Percentiles rank a stretch among this genome's conserved stretches.
These are phyloP conservation scores for Rhodotorula kratochvilovae DNA, from an alignment of 768 basidiomycete genomes.

Conservation along the genomic window DNA sequence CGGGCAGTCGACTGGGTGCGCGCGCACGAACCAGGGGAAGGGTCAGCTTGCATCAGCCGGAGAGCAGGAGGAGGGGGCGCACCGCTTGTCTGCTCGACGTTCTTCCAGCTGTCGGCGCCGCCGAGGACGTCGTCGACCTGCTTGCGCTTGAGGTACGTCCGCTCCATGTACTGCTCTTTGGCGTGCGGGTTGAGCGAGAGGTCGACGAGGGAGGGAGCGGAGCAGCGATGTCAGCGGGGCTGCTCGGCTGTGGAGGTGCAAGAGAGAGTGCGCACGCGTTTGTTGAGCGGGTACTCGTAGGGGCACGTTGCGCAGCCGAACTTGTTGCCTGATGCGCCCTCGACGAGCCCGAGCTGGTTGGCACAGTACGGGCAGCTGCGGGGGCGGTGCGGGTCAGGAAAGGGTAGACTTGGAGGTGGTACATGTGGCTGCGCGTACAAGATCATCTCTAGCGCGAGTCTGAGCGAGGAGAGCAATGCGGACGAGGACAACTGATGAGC, in stretches of 20 bases:
- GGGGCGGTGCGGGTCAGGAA: not conserved
- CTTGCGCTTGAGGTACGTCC: slow-evolving; percentile 88
- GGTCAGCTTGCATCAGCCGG: not conserved
- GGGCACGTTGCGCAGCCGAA: slow-evolving; percentile 92
- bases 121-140: slow-evolving; percentile 93
- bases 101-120: slow-evolving; percentile 86
- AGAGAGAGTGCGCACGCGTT: slow-evolving; percentile 57
- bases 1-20: slow-evolving; percentile 42
- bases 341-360: slow-evolving; percentile 68
- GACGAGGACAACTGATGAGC: too few species aligned
- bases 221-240: not conserved
- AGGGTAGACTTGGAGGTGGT: not conserved
- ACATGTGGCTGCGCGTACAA: not conserved
- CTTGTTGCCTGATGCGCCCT: slow-evolving; percentile 72
- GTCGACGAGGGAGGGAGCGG: too few species aligned
- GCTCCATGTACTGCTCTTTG: slow-evolving; percentile 79
- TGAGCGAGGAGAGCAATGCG: too few species aligned
- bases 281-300: slow-evolving; percentile 87
- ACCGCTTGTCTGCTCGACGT: slow-evolving; percentile 84
- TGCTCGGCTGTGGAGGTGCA: not conserved
- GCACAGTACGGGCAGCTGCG: slow-evolving; percentile 78
- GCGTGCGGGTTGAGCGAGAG: too few species aligned
- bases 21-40: not conserved
- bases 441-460: too few species aligned
- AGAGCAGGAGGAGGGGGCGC: slow-evolving; percentile 37